Conservation (phyloP, 345 rosid species). For the Zanthoxylum bungeanum region DNA sequence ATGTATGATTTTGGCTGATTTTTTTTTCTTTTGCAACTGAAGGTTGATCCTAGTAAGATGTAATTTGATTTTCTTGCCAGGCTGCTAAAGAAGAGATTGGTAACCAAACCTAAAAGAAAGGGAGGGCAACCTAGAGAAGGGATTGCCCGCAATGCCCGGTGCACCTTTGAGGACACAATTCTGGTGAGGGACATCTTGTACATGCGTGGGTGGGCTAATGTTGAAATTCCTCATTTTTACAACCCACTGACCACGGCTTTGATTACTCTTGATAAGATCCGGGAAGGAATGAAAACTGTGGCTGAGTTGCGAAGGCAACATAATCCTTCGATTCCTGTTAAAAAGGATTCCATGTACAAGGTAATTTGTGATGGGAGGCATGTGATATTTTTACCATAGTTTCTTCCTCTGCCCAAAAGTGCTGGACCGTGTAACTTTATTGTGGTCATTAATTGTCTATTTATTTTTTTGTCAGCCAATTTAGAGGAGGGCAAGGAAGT, state of each 20-base stretch:
- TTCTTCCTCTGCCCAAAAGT: background rate
- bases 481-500: constrained; percentile 69
- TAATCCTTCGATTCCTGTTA: constrained; percentile 63
- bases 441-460: background rate
- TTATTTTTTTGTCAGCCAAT: constrained; percentile 48
- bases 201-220: constrained; percentile 78
- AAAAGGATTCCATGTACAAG: constrained; percentile 88
- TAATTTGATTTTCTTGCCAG: constrained; percentile 28
- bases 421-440: background rate
- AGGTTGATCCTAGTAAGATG: background rate
- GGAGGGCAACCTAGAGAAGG: constrained; percentile 73
- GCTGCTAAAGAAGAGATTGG: constrained; percentile 82
- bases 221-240: constrained; percentile 68
- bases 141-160: constrained; percentile 80
- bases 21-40: background rate
- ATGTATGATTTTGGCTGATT: background rate
- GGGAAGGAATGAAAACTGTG: constrained; percentile 93
- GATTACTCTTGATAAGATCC: constrained; percentile 70
- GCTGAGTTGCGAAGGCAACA: constrained; percentile 76
- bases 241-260: constrained; percentile 85
- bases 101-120: constrained; percentile 51
- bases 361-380: constrained; percentile 27
- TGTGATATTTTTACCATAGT: background rate
- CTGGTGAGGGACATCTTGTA: constrained; percentile 85
- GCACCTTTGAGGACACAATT: constrained; percentile 95